phyloP scores from a whole-genome alignment of 2,329 filamentous ascomycete species.

The Alternaria sp. region DNA sequence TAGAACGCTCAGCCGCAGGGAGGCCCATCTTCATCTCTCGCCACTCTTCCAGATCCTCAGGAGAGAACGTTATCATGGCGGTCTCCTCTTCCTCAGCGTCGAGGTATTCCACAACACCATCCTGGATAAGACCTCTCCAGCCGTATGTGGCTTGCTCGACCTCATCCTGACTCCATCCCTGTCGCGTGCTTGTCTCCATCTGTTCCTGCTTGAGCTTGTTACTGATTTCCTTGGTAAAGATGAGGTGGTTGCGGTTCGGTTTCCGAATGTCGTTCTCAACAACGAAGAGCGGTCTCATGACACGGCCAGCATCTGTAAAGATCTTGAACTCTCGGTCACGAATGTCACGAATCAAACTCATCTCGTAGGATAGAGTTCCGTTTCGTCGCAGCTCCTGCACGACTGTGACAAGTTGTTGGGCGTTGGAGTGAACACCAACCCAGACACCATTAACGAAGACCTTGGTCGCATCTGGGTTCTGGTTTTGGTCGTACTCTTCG shows the following conservation, averaged over 20 bases:
- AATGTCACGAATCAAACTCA: constrained; percentile 94
- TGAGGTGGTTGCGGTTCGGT: constrained; percentile 75
- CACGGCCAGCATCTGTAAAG: constrained; percentile 94
- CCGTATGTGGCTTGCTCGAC: constrained; percentile 71
- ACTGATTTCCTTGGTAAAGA: constrained; percentile 82
- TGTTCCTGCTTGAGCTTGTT: constrained; percentile 75
- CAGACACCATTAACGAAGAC: constrained; percentile 98
- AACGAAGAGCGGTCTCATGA: constrained; percentile 92
- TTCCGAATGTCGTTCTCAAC: constrained; percentile 84
- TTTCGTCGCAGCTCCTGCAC: constrained; percentile 79
- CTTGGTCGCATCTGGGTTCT: constrained; percentile 90
- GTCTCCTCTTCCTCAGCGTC: constrained; percentile 99
- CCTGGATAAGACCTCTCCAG: constrained; percentile 84
- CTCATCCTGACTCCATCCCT: constrained; percentile 64
- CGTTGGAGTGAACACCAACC: constrained; percentile 93
- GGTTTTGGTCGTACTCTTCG: constrained; percentile 76
- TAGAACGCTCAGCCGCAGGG: constrained; percentile 42
- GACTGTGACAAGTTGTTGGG: constrained; percentile 80
- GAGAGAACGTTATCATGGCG: constrained; percentile 99
- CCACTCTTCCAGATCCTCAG: constrained; percentile 81
- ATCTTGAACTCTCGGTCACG: constrained; percentile 98
- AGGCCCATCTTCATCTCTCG: constrained; percentile 53
- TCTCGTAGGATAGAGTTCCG: constrained; percentile 86
- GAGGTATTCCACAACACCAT: constrained; percentile 91
- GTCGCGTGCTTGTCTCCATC: constrained; percentile 64